Conservation (phyloP, 2,329 filamentous ascomycete genomes). For the Verticillium isaacii region DNA sequence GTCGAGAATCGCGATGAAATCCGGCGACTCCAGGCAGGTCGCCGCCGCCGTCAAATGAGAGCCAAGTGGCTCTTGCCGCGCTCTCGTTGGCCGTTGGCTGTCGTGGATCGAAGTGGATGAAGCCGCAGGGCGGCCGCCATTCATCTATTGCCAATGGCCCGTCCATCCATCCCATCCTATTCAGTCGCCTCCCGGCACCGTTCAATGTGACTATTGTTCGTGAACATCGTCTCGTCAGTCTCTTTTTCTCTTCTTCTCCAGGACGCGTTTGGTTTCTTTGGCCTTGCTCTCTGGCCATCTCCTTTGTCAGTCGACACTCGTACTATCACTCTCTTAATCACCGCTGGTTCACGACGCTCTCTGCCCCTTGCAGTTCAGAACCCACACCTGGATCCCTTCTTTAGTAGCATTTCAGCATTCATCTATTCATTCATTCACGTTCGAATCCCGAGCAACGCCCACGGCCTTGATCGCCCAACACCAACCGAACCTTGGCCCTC, state of each 20-base stretch:
- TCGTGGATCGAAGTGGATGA: constrained; percentile 6
- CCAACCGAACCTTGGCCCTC: not conserved
- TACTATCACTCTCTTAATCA: not conserved
- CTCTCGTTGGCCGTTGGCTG: constrained; percentile 6
- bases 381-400: not conserved
- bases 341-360: not conserved
- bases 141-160: not conserved
- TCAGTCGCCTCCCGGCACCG: not conserved
- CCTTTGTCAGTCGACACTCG: not conserved
- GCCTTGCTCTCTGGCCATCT: not conserved
- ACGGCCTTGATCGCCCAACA: not conserved
- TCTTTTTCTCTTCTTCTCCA: not conserved
- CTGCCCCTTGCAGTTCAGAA: not conserved
- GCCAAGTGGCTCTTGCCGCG: constrained; percentile 8
- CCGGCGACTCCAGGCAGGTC: constrained; percentile 1
- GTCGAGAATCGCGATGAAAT: constrained; percentile 1
- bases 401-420: not conserved
- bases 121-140: not conserved
- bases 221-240: not conserved
- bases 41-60: constrained; percentile 11
- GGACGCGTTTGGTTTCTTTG: not conserved
- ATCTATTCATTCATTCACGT: not conserved
- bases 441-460: not conserved
- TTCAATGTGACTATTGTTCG: not conserved
- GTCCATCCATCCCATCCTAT: not conserved